Evolutionary conservation across 352 stramenopile species (phyloP).

Genomic region (Phytopythium sindhum): DNA sequence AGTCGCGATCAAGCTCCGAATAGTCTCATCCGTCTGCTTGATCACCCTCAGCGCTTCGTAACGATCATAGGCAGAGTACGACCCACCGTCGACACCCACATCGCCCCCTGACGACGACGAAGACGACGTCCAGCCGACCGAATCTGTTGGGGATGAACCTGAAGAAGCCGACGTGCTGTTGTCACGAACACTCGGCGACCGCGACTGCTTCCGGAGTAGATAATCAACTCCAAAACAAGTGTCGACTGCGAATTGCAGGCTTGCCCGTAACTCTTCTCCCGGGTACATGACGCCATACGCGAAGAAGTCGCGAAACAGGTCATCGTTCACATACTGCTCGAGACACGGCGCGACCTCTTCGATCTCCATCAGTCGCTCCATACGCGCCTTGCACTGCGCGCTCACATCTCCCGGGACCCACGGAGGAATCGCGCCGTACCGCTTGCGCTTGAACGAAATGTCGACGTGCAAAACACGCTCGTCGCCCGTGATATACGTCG

Average conservation of each 20-base stretch:
- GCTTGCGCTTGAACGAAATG: conserved; percentile 28
- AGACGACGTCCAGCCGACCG: background rate
- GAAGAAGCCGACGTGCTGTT: background rate
- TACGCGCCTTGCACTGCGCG: conserved; percentile 17
- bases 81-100: background rate
- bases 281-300: too few relatives aligned
- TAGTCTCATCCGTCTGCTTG: conserved; percentile 14
- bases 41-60: conserved; percentile 8
- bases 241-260: background rate
- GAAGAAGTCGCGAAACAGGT: conserved; percentile 19
- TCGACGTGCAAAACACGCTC: conserved; percentile 15
- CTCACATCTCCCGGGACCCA: conserved; percentile 26
- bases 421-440: conserved; percentile 27
- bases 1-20: conserved; percentile 23
- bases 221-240: background rate
- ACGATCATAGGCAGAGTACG: background rate
- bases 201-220: background rate
- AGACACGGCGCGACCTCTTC: conserved; percentile 23
- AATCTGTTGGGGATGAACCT: background rate
- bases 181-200: background rate
- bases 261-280: too few relatives aligned
- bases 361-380: conserved; percentile 13
- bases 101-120: background rate
- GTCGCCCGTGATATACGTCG: conserved; percentile 20
- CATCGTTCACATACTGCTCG: conserved; percentile 16